Evolutionary conservation across 1,139 yeast species (phyloP).

Genomic region (Arxiozyma bovina): DNA sequence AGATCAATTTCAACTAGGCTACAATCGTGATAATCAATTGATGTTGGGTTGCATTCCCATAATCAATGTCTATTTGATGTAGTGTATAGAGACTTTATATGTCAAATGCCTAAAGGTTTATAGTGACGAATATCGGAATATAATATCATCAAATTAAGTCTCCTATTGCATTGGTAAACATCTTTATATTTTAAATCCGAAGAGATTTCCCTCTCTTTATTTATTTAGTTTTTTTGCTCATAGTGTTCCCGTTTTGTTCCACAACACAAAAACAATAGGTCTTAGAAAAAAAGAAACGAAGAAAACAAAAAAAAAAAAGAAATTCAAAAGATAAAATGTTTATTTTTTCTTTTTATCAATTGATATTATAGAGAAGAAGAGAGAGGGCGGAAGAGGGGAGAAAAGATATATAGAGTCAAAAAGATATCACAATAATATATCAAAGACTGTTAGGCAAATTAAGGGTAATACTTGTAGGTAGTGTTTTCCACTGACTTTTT

Average conservation of each 20-base stretch:
- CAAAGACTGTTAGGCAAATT: no score
- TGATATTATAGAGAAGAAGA: neutral
- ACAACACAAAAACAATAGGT: neutral
- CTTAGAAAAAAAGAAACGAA: neutral
- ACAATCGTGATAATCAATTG: constrained; percentile 18
- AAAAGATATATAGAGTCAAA: neutral
- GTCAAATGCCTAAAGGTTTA: neutral
- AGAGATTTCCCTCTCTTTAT: neutral
- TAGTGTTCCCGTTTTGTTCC: neutral
- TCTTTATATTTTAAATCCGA: neutral
- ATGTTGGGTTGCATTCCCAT: constrained; percentile 23
- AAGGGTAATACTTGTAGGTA: neutral
- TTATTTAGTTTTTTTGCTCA: neutral
- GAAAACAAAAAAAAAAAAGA: no score
- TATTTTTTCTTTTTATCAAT: neutral
- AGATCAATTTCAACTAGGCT: constrained; percentile 11
- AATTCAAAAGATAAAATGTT: neutral
- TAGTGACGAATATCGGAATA: no score
- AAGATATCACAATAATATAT: neutral
- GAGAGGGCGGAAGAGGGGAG: neutral
- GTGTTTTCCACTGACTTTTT: neutral
- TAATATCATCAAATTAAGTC: neutral
- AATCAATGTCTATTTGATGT: constrained; percentile 12
- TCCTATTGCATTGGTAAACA: neutral
- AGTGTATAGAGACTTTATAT: no score